A percentile compares a stretch with the other conserved stretches of the same genome.
These are phyloP conservation scores for Camellia sinensis DNA, from an alignment of 148 eudicot species.

Conservation along the genomic window DNA sequence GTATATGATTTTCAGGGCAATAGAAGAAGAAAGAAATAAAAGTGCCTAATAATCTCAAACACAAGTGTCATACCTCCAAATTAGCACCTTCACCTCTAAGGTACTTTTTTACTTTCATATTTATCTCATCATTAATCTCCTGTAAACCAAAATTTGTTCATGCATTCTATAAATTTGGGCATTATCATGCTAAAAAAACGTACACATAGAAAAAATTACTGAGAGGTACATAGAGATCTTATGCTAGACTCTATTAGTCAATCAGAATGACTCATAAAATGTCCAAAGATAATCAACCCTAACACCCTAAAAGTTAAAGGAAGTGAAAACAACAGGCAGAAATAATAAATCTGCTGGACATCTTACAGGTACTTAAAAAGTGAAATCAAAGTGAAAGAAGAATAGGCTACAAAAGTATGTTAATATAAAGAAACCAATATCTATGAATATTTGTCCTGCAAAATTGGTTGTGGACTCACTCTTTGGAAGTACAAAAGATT, in stretches of 20 bases:
- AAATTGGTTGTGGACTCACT: too few species aligned
- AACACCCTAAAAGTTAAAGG: not conserved
- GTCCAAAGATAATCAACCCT: not conserved
- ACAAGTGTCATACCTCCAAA: constrained; percentile 49
- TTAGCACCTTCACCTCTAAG: constrained; percentile 78
- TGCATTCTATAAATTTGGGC: not conserved
- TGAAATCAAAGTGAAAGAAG: not conserved
- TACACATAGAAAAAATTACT: not conserved
- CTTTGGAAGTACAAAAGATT: not conserved
- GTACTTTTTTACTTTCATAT: constrained; percentile 55
- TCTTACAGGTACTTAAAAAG: not conserved
- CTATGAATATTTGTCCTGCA: too few species aligned
- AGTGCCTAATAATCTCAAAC: not conserved
- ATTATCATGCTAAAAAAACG: too few species aligned
- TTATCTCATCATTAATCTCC: constrained; percentile 50
- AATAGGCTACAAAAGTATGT: not conserved
- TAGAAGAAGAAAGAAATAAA: constrained; percentile 8
- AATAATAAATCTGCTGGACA: not conserved
- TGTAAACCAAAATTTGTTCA: constrained; percentile 19
- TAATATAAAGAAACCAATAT: not conserved
- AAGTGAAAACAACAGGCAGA: not conserved
- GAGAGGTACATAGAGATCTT: not conserved
- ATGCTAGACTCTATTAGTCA: not conserved
- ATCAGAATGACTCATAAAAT: not conserved
- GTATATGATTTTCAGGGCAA: not conserved